A percentile compares a stretch with the other conserved stretches of the same genome.
Evolutionary conservation across 1,284 basidiomycete genomes (phyloP).

Genomic region (Ustilago loliicola): DNA sequence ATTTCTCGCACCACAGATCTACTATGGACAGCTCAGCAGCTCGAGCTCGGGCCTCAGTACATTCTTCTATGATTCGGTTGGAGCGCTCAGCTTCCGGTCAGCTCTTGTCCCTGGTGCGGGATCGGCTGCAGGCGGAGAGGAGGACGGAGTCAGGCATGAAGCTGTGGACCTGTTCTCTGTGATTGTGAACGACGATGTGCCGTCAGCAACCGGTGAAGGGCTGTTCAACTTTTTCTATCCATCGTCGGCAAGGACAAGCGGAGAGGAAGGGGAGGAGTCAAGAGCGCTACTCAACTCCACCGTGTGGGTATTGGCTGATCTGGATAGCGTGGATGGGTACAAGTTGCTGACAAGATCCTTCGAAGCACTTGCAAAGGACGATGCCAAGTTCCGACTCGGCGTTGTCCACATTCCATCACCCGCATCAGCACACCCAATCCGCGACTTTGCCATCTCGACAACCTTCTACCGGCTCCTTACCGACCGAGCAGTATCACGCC

Average conservation of each 20-base stretch:
- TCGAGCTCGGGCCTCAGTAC: slow-evolving; percentile 75
- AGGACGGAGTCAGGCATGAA: slow-evolving; percentile 70
- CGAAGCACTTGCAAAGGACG: slow-evolving; percentile 75
- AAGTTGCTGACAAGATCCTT: slow-evolving; percentile 77
- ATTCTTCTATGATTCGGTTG: slow-evolving; percentile 90
- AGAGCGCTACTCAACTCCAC: slow-evolving; percentile 71
- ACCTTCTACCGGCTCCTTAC: slow-evolving; percentile 34
- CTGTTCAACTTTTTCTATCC: slow-evolving; percentile 77
- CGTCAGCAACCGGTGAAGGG: background rate
- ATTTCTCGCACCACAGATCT: slow-evolving; percentile 74
- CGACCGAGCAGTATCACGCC: slow-evolving; percentile 3
- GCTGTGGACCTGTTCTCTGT: slow-evolving; percentile 49
- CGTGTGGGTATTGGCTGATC: slow-evolving; percentile 82
- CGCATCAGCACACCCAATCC: slow-evolving; percentile 30
- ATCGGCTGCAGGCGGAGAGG: slow-evolving; percentile 70
- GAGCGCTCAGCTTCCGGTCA: slow-evolving; percentile 79
- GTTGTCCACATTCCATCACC: slow-evolving; percentile 21
- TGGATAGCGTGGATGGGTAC: slow-evolving; percentile 78
- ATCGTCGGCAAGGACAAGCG: slow-evolving; percentile 71
- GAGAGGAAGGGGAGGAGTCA: slow-evolving; percentile 49
- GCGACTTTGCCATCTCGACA: slow-evolving; percentile 31
- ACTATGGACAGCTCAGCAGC: slow-evolving; percentile 77
- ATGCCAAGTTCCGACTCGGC: slow-evolving; percentile 36
- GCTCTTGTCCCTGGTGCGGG: slow-evolving; percentile 74
- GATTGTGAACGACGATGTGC: slow-evolving; percentile 11